These are phyloP conservation scores for Fraxinus albicans DNA, from an alignment of 305 asterid genomes.

Conservation along the genomic window DNA sequence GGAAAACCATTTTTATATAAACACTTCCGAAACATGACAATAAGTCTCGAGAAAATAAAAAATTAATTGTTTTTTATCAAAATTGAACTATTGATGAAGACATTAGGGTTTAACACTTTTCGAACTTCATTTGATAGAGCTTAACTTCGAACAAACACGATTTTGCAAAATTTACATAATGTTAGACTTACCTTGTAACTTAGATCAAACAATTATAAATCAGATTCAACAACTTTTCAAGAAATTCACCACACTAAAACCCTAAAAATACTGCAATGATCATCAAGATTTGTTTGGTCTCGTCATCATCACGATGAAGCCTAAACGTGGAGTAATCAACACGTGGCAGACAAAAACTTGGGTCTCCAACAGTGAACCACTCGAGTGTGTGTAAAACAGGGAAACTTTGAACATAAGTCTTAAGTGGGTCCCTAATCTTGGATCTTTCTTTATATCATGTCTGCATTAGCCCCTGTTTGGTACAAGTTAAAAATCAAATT, in stretches of 20 bases:
- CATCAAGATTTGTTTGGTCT: slow-evolving; percentile 21
- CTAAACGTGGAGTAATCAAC: slow-evolving; percentile 23
- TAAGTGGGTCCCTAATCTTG: slow-evolving; percentile 43
- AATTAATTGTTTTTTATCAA: not conserved
- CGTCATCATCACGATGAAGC: slow-evolving; percentile 29
- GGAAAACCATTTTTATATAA: too few species aligned
- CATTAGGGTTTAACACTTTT: not conserved
- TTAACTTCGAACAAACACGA: not conserved
- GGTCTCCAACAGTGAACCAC: slow-evolving; percentile 30
- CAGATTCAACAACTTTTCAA: not conserved
- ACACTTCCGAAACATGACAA: too few species aligned
- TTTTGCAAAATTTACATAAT: too few species aligned
- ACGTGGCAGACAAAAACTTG: slow-evolving; percentile 50
- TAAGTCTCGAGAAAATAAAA: too few species aligned
- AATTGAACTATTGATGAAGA: not conserved
- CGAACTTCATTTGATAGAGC: not conserved
- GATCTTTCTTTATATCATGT: slow-evolving; percentile 46
- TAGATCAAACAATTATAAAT: not conserved
- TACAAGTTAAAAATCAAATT: too few species aligned
- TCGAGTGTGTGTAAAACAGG: slow-evolving; percentile 19
- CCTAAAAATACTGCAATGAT: slow-evolving; percentile 6
- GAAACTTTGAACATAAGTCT: slow-evolving; percentile 22
- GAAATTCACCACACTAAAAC: not conserved
- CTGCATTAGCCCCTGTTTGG: slow-evolving; percentile 20
- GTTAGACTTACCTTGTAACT: not conserved